These are phyloP conservation scores for Myriosclerotinia curreyana DNA, from an alignment of 2,329 filamentous ascomycete genomes.

Conservation along the genomic window DNA sequence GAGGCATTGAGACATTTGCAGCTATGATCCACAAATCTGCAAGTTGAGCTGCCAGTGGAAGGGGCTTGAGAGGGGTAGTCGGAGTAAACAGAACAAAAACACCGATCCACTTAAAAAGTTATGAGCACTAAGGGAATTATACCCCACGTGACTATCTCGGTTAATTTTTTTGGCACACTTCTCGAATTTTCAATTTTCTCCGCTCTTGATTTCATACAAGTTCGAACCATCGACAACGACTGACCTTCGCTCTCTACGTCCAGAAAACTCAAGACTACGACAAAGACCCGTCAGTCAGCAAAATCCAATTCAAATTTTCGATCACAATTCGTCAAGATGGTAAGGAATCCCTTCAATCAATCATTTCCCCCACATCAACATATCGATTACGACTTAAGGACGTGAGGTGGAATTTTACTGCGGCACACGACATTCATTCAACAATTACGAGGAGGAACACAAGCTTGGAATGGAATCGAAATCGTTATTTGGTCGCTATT, in stretches of 20 bases:
- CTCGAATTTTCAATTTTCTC: slow-evolving; percentile 25
- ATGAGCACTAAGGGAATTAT: not conserved
- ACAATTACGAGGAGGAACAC: slow-evolving; percentile 22
- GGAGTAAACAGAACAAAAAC: slow-evolving; percentile 19
- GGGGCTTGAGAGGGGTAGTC: not conserved
- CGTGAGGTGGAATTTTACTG: slow-evolving; percentile 28
- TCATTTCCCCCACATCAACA: slow-evolving; percentile 19
- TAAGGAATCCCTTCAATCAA: slow-evolving; percentile 46
- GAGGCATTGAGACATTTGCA: slow-evolving; percentile 4
- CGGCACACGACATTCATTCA: slow-evolving; percentile 36
- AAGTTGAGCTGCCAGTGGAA: slow-evolving; percentile 5
- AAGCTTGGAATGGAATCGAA: slow-evolving; percentile 16
- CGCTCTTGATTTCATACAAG: slow-evolving; percentile 21
- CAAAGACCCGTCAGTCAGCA: slow-evolving; percentile 40
- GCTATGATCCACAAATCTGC: not conserved
- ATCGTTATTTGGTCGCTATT: slow-evolving; percentile 22
- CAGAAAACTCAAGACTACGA: slow-evolving; percentile 34
- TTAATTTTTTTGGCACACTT: slow-evolving; percentile 23
- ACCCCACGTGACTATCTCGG: slow-evolving; percentile 20
- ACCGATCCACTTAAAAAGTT: slow-evolving; percentile 11
- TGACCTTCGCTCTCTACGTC: slow-evolving; percentile 41
- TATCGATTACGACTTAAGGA: slow-evolving; percentile 24
- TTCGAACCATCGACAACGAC: slow-evolving; percentile 38
- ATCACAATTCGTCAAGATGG: slow-evolving; percentile 64
- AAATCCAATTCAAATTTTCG: slow-evolving; percentile 38